Percentiles rank a stretch among this genome's conserved stretches.
Evolutionary conservation across 139 green algal genomes (phyloP).

Genomic region (Coelastrella sp.): DNA sequence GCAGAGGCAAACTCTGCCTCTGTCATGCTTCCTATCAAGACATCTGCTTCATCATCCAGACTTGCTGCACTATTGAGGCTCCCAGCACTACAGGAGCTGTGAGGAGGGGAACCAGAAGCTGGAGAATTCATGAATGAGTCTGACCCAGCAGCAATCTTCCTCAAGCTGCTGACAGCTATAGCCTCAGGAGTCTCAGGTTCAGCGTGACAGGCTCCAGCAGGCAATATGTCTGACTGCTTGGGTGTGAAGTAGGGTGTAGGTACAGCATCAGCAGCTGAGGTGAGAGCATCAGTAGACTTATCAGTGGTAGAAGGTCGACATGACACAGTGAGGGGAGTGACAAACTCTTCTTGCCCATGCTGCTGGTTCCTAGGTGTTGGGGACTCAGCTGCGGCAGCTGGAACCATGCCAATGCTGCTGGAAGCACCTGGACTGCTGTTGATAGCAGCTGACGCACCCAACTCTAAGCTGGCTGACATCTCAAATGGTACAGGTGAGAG

Average conservation of each 20-base stretch:
- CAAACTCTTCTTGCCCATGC: background rate
- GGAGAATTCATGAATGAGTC: background rate
- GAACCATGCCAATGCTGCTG: background rate
- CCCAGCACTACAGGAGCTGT: background rate
- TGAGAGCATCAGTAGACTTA: background rate
- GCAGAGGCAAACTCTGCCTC: conserved; percentile 28
- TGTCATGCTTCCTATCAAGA: conserved; percentile 33
- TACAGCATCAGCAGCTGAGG: background rate
- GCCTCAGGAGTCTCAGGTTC: background rate
- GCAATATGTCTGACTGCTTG: background rate
- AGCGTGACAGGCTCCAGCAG: background rate
- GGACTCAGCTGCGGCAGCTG: background rate
- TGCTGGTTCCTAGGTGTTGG: background rate
- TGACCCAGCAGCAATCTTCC: background rate
- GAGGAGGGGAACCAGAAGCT: background rate
- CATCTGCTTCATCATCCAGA: conserved; percentile 32
- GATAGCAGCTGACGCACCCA: background rate
- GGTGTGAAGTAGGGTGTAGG: conserved; percentile 13
- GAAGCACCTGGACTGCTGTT: background rate
- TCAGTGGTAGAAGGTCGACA: background rate
- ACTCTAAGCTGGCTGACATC: background rate
- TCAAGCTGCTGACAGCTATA: too few relatives aligned
- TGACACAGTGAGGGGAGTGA: background rate
- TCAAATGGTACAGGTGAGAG: conserved; percentile 38
- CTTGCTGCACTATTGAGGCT: background rate